Evolutionary conservation across 768 basidiomycete species (phyloP), one percentile per base, ranked within the genome.

Genomic region (Mycena alexandri): DNA sequence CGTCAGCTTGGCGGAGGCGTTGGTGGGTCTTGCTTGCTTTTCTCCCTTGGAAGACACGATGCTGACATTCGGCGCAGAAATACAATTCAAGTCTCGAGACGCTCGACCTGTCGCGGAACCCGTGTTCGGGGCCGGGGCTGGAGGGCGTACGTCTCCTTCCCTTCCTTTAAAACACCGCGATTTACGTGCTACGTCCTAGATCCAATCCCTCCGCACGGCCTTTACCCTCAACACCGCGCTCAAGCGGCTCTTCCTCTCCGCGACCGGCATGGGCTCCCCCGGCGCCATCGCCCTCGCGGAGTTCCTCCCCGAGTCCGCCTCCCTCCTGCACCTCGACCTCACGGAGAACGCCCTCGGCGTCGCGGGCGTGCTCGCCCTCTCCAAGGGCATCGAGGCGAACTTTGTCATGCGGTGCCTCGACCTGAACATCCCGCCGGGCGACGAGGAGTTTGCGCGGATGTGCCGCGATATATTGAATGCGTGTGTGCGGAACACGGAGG

Each of bases 201-300:
- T 93, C 25, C 91, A 93, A 82, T 93, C 96, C 0, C 83, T 99
- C 10, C 90, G 98, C 3, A 94, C 96, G 0, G 92, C 96, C 0
- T 96, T 99, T 79, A 96, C 95, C 0, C 85, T 97, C 61, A 98
- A 98, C 76, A 91, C 89, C 0, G 90, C 94, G 0, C 87, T 99
- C 38, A 98, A 97, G 74, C 90, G 98, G 1, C 82, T 99, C 48
- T 98, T 98, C 82, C 86, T 99, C 22, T 92, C 94, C 9, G 89
- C 90, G 3, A 98, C 96, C 0, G 82, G 83, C 5, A 86, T 99
- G 74, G 87, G 88, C 0, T 92, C 93, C 0, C 82, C 90, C 0
- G 96, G 95, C 2, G 96, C 97, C 0, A 99, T 99, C 69, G 92
- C 95, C 0, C 86, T 99, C 2, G 98, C 97, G 3, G 97, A 99